Evolutionary conservation across 345 rosid genomes (phyloP), one percentile per base, ranked within the genome.

Genomic region (Brassica nigra): DNA sequence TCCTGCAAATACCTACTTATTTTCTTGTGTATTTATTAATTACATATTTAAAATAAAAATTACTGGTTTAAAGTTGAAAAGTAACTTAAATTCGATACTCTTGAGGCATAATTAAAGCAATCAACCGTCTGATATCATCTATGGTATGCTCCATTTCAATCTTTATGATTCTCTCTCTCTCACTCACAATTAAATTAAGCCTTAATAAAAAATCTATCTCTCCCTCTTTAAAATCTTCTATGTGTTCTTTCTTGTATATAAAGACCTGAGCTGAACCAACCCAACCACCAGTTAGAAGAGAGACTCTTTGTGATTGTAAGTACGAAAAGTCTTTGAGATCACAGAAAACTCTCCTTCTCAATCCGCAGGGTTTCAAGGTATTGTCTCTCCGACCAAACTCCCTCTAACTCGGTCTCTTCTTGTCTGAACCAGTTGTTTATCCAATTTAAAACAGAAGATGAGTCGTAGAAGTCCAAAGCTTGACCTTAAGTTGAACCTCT

Each of bases 401-500:
- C 11, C 74, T 77, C 49, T 47, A 18, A 42, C 63, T 67, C 23
- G 2, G 42, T 65, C 66, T 33, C 63, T 67, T 66, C 34, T 80
- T 59, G 55, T 76, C 77, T 76, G 52, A 67, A 73, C 27, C 15
- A 8, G 1, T 18, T 54, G 33, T 2, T n/a, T 34, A 15, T 36
- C n/a, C 42, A 39, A 10, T 39, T 14, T 39, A 76, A 70, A 65
- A 39, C 68, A 34, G 39, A 81, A 81, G 73, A 95, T 95, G 99
- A 95, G 97, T 71, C 85, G 92, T 54, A 86, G 93, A 77, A 90
- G 74, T 8, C 91, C 95, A n/a, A 95, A 89, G 85, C 89, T 93
- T 7, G 98, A 95, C 80, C 76, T 93, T 83, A 93, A 92, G 86
- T 91, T 95, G 85, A 91, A 95, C 87, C 88, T 91, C 12, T 93